Percentiles rank a stretch among this genome's conserved stretches.
Conservation (phyloP, 495 filamentous ascomycete species). For the Oleoguttula mirabilis region DNA sequence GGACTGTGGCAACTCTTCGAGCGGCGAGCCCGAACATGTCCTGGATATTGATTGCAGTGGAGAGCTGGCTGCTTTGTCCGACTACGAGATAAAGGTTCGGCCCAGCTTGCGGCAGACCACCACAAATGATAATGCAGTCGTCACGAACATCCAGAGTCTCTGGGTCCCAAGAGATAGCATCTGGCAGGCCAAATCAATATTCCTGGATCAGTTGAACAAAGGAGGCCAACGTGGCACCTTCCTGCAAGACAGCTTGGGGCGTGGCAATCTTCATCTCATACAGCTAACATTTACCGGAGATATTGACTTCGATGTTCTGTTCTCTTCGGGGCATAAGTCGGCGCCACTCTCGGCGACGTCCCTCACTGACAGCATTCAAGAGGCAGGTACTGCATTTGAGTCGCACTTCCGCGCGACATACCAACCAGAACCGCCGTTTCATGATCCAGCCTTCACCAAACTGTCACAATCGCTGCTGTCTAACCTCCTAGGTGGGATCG, state of each 20-base stretch:
- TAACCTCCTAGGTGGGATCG: conserved; percentile 88
- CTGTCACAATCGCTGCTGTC: conserved; percentile 88
- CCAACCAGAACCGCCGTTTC: conserved; percentile 62
- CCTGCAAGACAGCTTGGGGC: conserved; percentile 51
- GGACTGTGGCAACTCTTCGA: too few species aligned
- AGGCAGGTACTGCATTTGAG: conserved; percentile 52
- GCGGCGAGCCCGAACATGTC: conserved; percentile 53
- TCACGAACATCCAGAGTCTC: too few species aligned
- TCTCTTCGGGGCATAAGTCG: conserved; percentile 64
- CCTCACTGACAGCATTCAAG: conserved; percentile 56
- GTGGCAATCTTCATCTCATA: conserved; percentile 76
- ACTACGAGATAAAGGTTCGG: conserved; percentile 58
- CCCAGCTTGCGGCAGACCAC: conserved; percentile 78
- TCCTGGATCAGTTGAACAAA: conserved; percentile 51
- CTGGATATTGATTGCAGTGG: conserved; percentile 38
- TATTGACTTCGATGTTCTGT: conserved; percentile 91
- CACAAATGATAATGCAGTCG: conserved; percentile 66
- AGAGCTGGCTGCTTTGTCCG: conserved; percentile 48
- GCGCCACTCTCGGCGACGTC: conserved; percentile 49
- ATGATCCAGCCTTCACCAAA: conserved; percentile 53
- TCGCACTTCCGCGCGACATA: conserved; percentile 67
- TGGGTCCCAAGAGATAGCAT: conserved; percentile 53
- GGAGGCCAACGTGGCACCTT: conserved; percentile 72
- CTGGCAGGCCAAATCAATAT: conserved; percentile 71
- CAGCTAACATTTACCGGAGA: conserved; percentile 85